Conservation (phyloP, 2,329 filamentous ascomycete genomes). For the Colletotrichum sublineola region DNA sequence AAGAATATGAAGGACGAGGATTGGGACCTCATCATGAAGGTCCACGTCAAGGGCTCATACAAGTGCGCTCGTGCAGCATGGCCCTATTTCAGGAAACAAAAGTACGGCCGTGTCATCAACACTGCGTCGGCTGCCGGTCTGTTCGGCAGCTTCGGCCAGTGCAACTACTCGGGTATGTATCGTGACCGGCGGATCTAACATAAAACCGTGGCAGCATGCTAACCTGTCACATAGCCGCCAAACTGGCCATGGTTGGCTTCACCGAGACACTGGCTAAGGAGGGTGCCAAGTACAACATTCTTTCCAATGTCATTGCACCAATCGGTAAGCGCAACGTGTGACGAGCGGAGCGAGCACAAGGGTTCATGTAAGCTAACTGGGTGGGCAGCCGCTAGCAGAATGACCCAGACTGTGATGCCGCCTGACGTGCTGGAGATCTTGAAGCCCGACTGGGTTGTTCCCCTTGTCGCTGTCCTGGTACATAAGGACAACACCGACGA, state of each 20-base stretch:
- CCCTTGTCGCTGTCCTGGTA: constrained; percentile 87
- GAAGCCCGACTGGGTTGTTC: constrained; percentile 95
- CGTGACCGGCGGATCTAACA: not conserved
- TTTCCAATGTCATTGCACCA: constrained; percentile 94
- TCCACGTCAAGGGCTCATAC: constrained; percentile 94
- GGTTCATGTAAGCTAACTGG: constrained; percentile 20
- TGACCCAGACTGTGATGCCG: constrained; percentile 96
- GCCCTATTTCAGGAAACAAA: constrained; percentile 98
- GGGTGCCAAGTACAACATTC: constrained; percentile 97
- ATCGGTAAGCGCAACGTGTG: constrained; percentile 63
- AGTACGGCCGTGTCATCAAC: constrained; percentile 97
- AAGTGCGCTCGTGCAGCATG: constrained; percentile 95
- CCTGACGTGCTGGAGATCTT: constrained; percentile 89
- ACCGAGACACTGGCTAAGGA: constrained; percentile 98
- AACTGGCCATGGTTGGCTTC: constrained; percentile 95
- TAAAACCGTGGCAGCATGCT: constrained; percentile 2
- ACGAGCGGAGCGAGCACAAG: constrained; percentile 11
- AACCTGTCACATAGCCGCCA: constrained; percentile 73
- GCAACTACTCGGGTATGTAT: constrained; percentile 84
- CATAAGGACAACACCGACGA: constrained; percentile 88
- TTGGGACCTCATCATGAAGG: constrained; percentile 94
- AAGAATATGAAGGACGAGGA: constrained; percentile 98
- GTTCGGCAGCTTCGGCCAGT: constrained; percentile 95
- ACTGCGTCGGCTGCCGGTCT: constrained; percentile 96
- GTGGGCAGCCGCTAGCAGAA: constrained; percentile 82